phyloP scores from a whole-genome alignment of 345 rosid genomes.

The Psidium guajava region DNA sequence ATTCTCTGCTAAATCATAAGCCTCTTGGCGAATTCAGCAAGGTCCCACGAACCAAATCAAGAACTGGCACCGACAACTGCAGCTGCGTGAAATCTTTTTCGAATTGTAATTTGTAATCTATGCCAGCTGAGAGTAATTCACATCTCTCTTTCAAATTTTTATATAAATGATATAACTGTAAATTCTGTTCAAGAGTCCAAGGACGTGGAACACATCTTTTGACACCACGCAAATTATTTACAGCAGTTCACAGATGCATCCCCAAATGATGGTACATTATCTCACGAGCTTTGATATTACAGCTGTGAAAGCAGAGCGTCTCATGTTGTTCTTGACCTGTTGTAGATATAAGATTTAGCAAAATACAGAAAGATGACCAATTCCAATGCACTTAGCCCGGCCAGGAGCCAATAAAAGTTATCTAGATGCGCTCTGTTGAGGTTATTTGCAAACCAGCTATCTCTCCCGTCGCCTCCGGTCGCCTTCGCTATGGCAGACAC shows the following conservation, averaged over 20 bases:
- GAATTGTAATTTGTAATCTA: neutral
- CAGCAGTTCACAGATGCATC: neutral
- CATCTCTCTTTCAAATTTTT: neutral
- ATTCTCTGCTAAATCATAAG: neutral
- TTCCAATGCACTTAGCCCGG: conserved; percentile 28
- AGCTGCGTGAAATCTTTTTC: neutral
- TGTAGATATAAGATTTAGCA: conserved; percentile 31
- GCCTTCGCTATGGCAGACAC: conserved; percentile 37
- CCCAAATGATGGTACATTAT: neutral
- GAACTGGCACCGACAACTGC: neutral
- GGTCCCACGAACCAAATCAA: neutral
- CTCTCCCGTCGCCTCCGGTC: conserved; percentile 25
- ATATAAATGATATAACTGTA: too few species aligned
- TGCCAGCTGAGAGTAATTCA: neutral
- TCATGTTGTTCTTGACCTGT: conserved; percentile 2
- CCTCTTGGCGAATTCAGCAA: neutral
- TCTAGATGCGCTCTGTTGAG: conserved; percentile 50
- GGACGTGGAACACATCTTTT: neutral
- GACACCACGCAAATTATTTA: neutral
- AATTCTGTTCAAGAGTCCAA: too few species aligned
- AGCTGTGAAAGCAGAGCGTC: neutral
- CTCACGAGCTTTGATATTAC: neutral
- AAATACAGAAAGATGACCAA: conserved; percentile 23
- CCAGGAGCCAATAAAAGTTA: conserved; percentile 48
- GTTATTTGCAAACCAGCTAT: conserved; percentile 46